Conservation (phyloP, 31 red algal genomes). For the Porphyra umbilicalis region DNA sequence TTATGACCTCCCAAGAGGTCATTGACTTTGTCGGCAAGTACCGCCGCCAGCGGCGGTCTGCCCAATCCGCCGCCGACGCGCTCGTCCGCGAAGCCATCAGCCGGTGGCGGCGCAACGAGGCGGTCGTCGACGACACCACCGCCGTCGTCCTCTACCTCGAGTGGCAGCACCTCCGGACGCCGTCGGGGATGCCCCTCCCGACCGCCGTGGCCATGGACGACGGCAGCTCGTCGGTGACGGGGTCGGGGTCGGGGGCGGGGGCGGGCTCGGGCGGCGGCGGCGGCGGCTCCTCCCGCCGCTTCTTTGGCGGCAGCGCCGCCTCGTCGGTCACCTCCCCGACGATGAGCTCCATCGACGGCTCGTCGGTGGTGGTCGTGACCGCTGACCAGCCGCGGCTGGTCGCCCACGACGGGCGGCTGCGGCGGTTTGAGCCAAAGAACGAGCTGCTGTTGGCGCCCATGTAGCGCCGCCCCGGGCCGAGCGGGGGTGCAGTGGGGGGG, state of each 20-base stretch:
- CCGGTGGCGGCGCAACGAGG: slow-evolving; percentile 67
- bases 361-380: background rate
- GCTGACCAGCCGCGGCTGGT: background rate
- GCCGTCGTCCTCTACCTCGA: slow-evolving; percentile 75
- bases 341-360: background rate
- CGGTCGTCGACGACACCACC: slow-evolving; percentile 83
- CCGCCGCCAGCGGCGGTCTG: slow-evolving; percentile 25
- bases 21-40: slow-evolving; percentile 58
- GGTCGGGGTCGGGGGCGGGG: background rate
- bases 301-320: background rate
- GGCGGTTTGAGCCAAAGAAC: background rate
- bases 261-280: background rate
- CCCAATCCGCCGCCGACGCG: slow-evolving; percentile 41
- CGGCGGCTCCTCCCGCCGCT: background rate
- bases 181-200: background rate
- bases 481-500: no score
- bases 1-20: slow-evolving; percentile 76
- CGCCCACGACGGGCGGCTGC: background rate
- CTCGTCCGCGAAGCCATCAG: slow-evolving; percentile 73
- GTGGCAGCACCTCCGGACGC: slow-evolving; percentile 13
- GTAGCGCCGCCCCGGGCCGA: no score
- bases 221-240: background rate
- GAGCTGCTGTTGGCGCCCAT: background rate
- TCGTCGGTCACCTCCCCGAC: background rate
- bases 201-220: background rate